phyloP scores from a whole-genome alignment of 805 yeast species.

The Kodamaea leandrae region DNA sequence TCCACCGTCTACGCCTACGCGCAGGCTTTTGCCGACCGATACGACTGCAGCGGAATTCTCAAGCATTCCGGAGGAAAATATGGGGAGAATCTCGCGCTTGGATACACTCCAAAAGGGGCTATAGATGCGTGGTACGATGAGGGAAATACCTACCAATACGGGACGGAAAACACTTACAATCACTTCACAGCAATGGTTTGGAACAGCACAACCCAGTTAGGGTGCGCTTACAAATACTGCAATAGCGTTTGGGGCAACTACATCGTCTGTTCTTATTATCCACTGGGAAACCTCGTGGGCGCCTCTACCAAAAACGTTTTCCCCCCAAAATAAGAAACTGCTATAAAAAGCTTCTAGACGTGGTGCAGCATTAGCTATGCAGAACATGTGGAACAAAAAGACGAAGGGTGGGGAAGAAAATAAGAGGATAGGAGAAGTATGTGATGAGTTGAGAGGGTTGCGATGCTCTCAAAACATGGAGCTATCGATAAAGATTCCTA shows the following conservation, averaged over 20 bases:
- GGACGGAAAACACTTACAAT: constrained; percentile 25
- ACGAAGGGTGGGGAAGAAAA: too few relatives aligned
- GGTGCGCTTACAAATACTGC: constrained; percentile 36
- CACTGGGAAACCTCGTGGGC: constrained; percentile 32
- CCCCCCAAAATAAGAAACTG: constrained; percentile 13
- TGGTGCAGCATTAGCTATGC: too few relatives aligned
- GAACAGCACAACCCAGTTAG: constrained; percentile 31
- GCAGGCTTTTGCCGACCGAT: constrained; percentile 27
- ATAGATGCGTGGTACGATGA: constrained; percentile 42
- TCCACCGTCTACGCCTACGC: constrained; percentile 30
- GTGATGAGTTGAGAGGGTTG: too few relatives aligned
- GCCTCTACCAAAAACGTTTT: constrained; percentile 24
- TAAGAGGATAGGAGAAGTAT: too few relatives aligned
- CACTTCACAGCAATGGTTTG: constrained; percentile 42
- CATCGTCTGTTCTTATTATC: constrained; percentile 38
- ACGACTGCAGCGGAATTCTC: constrained; percentile 35
- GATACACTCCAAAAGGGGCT: constrained; percentile 33
- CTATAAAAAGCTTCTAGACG: too few relatives aligned
- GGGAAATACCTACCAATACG: constrained; percentile 28
- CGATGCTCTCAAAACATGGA: too few relatives aligned
- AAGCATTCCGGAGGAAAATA: constrained; percentile 34
- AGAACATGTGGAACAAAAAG: too few relatives aligned
- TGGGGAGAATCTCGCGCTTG: constrained; percentile 42
- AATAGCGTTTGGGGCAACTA: constrained; percentile 32
- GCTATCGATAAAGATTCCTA: too few relatives aligned